Percentiles rank a stretch among this genome's conserved stretches.
phyloP scores from a whole-genome alignment of 306 rosid species.

The Astragalus membranaceus region DNA sequence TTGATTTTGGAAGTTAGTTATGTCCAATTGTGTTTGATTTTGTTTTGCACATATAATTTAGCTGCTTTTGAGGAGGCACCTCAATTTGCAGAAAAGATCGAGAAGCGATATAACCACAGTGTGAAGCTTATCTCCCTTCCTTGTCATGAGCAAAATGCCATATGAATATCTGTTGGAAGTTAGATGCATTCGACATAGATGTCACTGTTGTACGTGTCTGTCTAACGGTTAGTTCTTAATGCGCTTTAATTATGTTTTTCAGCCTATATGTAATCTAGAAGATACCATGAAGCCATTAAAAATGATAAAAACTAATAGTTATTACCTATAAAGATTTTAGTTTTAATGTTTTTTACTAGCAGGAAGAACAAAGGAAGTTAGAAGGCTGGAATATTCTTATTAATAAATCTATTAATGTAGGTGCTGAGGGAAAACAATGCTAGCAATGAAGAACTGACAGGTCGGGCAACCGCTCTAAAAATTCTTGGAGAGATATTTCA shows the following conservation, averaged over 20 bases:
- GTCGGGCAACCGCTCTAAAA: constrained; percentile 76
- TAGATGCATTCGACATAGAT: constrained; percentile 92
- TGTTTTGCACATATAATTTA: constrained; percentile 24
- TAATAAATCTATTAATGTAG: constrained; percentile 29
- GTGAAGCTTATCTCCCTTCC: too few relatives aligned
- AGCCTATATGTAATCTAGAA: background rate
- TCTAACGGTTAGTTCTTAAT: constrained; percentile 67
- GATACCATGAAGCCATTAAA: background rate
- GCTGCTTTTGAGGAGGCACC: constrained; percentile 83
- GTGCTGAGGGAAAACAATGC: constrained; percentile 57
- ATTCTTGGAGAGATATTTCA: constrained; percentile 76
- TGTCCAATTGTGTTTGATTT: constrained; percentile 16
- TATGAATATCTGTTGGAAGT: constrained; percentile 79
- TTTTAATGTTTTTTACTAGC: background rate
- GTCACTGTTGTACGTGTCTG: constrained; percentile 80
- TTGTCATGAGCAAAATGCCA: constrained; percentile 61
- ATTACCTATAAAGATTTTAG: background rate
- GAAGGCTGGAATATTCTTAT: background rate
- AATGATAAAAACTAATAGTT: background rate
- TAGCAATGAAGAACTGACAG: constrained; percentile 17
- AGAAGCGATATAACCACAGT: constrained; percentile 65
- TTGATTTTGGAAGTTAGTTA: background rate
- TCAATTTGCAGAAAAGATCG: constrained; percentile 74
- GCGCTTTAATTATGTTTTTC: background rate
- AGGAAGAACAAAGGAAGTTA: background rate